Percentiles rank a stretch among this genome's conserved stretches.
phyloP scores from a whole-genome alignment of 495 filamentous ascomycete species.

The Neurospora sublineolata region DNA sequence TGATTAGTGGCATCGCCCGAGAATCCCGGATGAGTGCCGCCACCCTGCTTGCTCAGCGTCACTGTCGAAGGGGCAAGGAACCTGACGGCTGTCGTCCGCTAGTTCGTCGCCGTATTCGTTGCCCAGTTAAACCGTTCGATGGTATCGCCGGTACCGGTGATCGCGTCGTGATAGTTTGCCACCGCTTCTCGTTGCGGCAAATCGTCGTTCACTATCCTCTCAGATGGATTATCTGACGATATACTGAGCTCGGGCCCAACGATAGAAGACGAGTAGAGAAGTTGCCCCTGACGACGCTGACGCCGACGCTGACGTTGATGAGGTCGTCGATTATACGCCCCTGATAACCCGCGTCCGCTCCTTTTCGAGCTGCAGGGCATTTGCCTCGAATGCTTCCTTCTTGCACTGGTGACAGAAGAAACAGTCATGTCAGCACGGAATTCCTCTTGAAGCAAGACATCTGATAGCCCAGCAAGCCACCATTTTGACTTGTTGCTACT shows the following conservation, averaged over 20 bases:
- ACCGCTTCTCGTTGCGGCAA: not conserved
- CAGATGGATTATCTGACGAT: not conserved
- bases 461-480: conserved; percentile 40
- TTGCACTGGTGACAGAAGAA: conserved; percentile 53
- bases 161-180: not conserved
- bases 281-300: not conserved
- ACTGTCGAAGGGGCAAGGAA: not conserved
- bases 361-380: conserved; percentile 79
- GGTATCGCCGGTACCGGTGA: not conserved
- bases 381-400: conserved; percentile 85
- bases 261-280: not conserved
- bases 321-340: conserved; percentile 25
- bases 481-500: conserved; percentile 29
- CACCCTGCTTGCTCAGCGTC: not conserved
- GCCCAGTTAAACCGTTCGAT: not conserved
- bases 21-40: not conserved
- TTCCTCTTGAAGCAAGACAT: conserved; percentile 24
- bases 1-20: not conserved
- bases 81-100: not conserved
- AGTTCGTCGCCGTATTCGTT: not conserved
- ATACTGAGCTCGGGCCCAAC: not conserved
- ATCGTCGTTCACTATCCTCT: not conserved
- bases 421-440: conserved; percentile 17
- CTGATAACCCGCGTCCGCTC: conserved; percentile 63
- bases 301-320: not conserved